A percentile compares a stretch with the other conserved stretches of the same genome.
Conservation (phyloP, 129 eudicot species). For the Kitagawia praeruptora region DNA sequence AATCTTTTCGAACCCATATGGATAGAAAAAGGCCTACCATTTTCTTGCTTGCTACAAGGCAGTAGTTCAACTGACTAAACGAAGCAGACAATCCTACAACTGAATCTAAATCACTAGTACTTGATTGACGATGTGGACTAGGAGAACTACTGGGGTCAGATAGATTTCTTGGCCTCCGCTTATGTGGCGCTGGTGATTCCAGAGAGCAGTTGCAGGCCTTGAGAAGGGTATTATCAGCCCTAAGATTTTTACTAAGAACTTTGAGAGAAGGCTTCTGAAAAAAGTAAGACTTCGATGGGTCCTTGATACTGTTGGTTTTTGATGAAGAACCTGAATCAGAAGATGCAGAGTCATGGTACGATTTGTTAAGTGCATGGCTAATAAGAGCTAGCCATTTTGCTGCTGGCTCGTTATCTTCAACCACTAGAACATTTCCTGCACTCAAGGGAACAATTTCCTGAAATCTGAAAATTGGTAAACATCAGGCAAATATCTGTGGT, state of each 20-base stretch:
- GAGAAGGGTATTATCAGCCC: constrained; percentile 32
- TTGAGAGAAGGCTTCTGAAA: constrained; percentile 55
- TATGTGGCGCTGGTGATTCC: constrained; percentile 20
- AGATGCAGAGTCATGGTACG: constrained; percentile 26
- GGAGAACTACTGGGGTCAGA: constrained; percentile 30
- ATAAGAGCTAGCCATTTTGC: constrained; percentile 61
- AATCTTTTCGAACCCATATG: constrained; percentile 53
- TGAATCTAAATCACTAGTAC: constrained; percentile 25
- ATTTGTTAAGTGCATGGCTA: constrained; percentile 62
- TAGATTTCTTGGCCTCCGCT: constrained; percentile 21
- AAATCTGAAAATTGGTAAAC: constrained; percentile 35
- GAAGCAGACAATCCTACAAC: constrained; percentile 21
- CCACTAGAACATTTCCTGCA: constrained; percentile 63
- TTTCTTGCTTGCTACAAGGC: constrained; percentile 61
- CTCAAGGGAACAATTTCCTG: constrained; percentile 76
- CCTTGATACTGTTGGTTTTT: constrained; percentile 17
- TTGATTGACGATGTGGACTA: not conserved
- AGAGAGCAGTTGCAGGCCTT: constrained; percentile 49
- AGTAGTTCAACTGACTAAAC: constrained; percentile 30
- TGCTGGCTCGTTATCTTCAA: constrained; percentile 71
- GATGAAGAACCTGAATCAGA: constrained; percentile 21
- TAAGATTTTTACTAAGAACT: constrained; percentile 35
- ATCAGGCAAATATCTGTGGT: not conserved
- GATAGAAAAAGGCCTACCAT: constrained; percentile 77
- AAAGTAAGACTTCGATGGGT: constrained; percentile 24